Percentiles rank a stretch among this genome's conserved stretches.
phyloP scores from a whole-genome alignment of 371 early-diverging fungal genomes.

The Blastocladiella emersonii region DNA sequence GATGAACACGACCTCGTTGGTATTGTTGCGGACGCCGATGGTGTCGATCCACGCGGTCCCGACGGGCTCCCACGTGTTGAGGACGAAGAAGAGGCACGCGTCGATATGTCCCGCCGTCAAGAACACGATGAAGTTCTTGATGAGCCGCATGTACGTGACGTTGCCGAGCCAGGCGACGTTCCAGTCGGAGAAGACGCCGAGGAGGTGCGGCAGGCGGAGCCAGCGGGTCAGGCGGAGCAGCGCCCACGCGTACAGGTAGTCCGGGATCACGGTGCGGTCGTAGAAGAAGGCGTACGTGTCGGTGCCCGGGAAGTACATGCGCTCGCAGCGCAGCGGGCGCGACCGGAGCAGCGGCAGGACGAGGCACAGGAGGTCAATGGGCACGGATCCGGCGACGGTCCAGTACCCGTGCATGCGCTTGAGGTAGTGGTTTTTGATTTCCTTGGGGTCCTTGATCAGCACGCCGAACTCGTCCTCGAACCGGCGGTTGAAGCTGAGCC shows the following conservation, averaged over 20 bases:
- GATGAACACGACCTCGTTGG: not conserved
- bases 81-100: constrained; percentile 3
- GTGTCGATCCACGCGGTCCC: constrained; percentile 4
- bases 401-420: not conserved
- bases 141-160: not conserved
- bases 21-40: not conserved
- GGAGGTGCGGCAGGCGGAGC: not conserved
- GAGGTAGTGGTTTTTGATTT: constrained; percentile 1
- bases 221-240: not conserved
- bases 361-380: not conserved
- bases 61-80: not conserved
- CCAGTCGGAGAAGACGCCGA: not conserved
- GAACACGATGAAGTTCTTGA: constrained; percentile 5
- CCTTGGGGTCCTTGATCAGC: not conserved
- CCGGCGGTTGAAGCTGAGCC: not conserved
- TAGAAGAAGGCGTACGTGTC: not conserved
- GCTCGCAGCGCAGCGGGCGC: not conserved
- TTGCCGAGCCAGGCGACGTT: not conserved
- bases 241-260: constrained; percentile 2
- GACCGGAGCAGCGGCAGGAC: not conserved
- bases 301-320: not conserved
- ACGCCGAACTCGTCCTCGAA: constrained; percentile 1
- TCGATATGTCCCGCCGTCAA: not conserved
- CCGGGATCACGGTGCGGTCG: not conserved
- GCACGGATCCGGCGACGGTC: not conserved